Base-by-base conservation (phyloP, 2,329 filamentous ascomycete species). In the Hypocrella siamensis region DNA sequence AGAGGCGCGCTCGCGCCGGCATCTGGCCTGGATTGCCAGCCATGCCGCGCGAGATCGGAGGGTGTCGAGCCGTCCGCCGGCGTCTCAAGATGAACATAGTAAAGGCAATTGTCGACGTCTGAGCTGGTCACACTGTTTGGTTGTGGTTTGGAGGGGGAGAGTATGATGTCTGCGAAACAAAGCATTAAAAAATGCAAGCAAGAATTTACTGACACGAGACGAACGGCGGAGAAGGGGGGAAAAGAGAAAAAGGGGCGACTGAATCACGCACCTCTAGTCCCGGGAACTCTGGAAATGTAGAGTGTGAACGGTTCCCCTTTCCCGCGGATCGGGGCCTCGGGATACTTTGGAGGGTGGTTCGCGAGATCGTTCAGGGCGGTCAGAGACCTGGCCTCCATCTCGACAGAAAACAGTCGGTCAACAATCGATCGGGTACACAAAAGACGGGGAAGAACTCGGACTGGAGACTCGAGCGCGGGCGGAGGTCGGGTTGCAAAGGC, bases 241-340 rank as follows among this genome's bases (percentile, higher is more conserved):
- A 7, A 5, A 6, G 8, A 10, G 5, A 10, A 8, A 9, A 22
- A 5, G 17, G 6, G 8, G 10, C 1, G 11, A 19, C 14, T 14
- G 7, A 6, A 11, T 14, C 12, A 17, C 59, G 41, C 62, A 86
- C 84, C 83, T 75, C 76, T 74, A 40, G 81, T 93, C 16, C 88
- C 88, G 1, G 90, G 90, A 1, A 98, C 88, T 42, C 88, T 67
- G 22, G 88, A 84, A 42, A 98, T 92, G 56, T 98, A 98, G 26
- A 98, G 68, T 3, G 77, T 75, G 31, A 96, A 55, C 4, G 83
- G 75, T 31, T 83, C 73, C 39, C 77, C 70, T 39, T 63, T 70
- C 44, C 68, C 60, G 42, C 79, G 75, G 3, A 75, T 71, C 5
- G 82, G 79, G 47, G 82, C 82, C 46, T 79, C 70, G 31, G 84